These are phyloP conservation scores for Clavispora fructus DNA, from an alignment of 805 yeast genomes.

Conservation along the genomic window DNA sequence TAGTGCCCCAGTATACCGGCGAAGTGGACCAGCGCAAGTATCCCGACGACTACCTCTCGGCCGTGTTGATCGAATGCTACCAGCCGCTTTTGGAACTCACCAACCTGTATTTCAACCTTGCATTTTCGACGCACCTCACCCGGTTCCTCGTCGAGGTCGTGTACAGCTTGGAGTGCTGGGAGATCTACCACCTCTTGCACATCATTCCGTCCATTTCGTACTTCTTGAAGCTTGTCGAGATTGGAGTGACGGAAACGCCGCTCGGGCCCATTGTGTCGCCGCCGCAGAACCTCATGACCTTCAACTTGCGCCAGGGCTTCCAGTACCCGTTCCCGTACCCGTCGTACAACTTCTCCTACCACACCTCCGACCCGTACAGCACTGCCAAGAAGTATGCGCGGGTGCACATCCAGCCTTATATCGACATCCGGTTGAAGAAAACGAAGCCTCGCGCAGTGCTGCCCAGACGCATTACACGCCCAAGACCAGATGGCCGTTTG, in stretches of 20 bases:
- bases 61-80: constrained; percentile 36
- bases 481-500: not conserved
- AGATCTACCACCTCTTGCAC: constrained; percentile 35
- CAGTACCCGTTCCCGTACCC: constrained; percentile 43
- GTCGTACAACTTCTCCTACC: constrained; percentile 41
- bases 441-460: constrained; percentile 1
- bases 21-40: constrained; percentile 12
- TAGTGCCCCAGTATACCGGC: constrained; percentile 18
- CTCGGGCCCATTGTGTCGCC: constrained; percentile 37
- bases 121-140: constrained; percentile 36
- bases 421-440: constrained; percentile 30
- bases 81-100: constrained; percentile 23
- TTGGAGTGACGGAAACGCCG: constrained; percentile 31
- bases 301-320: constrained; percentile 34
- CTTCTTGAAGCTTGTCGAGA: constrained; percentile 28
- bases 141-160: constrained; percentile 33
- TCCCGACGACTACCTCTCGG: constrained; percentile 34
- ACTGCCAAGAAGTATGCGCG: constrained; percentile 21
- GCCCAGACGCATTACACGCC: constrained; percentile 3
- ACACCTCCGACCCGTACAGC: constrained; percentile 25
- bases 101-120: constrained; percentile 32
- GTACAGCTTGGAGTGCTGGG: constrained; percentile 40
- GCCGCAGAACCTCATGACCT: constrained; percentile 32
- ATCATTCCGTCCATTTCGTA: constrained; percentile 28
- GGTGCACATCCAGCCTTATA: constrained; percentile 29